phyloP scores from a whole-genome alignment of 1,139 yeast species.

The Pichia sp. region DNA sequence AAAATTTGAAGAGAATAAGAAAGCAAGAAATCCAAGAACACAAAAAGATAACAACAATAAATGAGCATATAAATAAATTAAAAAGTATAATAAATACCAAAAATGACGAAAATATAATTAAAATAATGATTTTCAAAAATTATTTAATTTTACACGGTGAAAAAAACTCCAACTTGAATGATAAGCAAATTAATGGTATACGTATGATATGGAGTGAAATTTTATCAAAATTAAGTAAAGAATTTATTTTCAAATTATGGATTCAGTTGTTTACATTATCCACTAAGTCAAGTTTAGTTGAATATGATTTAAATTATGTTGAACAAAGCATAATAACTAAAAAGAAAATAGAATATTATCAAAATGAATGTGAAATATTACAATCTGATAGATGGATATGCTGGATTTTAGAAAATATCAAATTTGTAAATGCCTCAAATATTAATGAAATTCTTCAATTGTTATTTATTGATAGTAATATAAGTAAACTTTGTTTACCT shows the following conservation, averaged over 20 bases:
- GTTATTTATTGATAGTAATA: slow-evolving; percentile 4
- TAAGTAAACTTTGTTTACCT: slow-evolving; percentile 7
- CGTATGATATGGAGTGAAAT: slow-evolving; percentile 30
- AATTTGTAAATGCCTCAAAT: slow-evolving; percentile 2
- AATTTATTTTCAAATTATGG: slow-evolving; percentile 17
- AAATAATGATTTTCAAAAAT: slow-evolving; percentile 23
- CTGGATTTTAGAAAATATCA: slow-evolving; percentile 13
- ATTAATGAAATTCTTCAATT: slow-evolving; percentile 1
- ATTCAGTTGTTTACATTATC: slow-evolving; percentile 12
- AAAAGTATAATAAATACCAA: slow-evolving; percentile 36
- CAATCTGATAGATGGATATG: slow-evolving; percentile 12
- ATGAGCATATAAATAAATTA: slow-evolving; percentile 1
- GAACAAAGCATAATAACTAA: slow-evolving; percentile 3
- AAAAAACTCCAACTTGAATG: slow-evolving; percentile 16
- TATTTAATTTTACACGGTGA: slow-evolving; percentile 23
- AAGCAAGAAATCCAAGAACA: slow-evolving; percentile 31
- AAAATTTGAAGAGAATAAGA: slow-evolving; percentile 37
- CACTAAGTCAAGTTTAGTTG: slow-evolving; percentile 7
- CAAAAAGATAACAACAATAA: not conserved
- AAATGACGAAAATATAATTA: slow-evolving; percentile 30
- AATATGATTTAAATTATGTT: slow-evolving; percentile 4
- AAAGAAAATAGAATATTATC: slow-evolving; percentile 5
- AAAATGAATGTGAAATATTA: slow-evolving; percentile 8
- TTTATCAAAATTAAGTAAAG: slow-evolving; percentile 27
- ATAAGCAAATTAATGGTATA: slow-evolving; percentile 26